Base-by-base conservation (phyloP, 2,329 filamentous ascomycete genomes). In the Thielaviopsis euricoi region DNA sequence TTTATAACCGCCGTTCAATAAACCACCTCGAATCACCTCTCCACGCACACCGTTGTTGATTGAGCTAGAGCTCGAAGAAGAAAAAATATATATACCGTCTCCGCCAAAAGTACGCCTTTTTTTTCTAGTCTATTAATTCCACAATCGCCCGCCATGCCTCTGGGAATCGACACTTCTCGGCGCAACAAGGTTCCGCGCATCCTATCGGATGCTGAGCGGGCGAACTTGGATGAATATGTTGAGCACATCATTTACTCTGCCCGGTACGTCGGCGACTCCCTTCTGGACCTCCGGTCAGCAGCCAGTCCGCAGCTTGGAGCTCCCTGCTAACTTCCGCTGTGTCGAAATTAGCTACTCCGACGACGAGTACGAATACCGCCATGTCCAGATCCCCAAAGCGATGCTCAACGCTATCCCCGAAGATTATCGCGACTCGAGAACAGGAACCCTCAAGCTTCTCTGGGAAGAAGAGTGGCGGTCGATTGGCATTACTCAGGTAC, bases 401-500 rank as follows among this genome's bases (percentile, higher is more conserved):
- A 98, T 98, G 93, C 83, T 98, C 63, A 97, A 97, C 73, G 86
- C 82, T 48, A 97, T 98, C 64, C 93, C 93, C 21, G 85, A 90
- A 69, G 91, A 96, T 63, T 95, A 95, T 72, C 91, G 95, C 68
- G 90, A 96, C 71, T 79, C 83, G 55, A 75, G 82, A 56, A 89
- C 95, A 72, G 93, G 93, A 62, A 97, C 91, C 6, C 74, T 98
- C 71, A 98, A 97, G 76, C 75, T 98, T 64, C 74, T 98, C 61
- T 96, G 91, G 90, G 93, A 98, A 71, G 91, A 97, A 64, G 93
- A 98, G 74, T 98, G 93, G 93, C 84, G 93, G 72, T 89, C 86
- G 40, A 79, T 98, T 67, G 93, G 93, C 55, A 98, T 98, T 69
- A 98, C 93, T 64, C 91, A 95, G 83, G 89, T 95, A 74, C 53